These are phyloP conservation scores for Beauveria pseudobassiana DNA, from an alignment of 2,329 filamentous ascomycete genomes.

Conservation along the genomic window DNA sequence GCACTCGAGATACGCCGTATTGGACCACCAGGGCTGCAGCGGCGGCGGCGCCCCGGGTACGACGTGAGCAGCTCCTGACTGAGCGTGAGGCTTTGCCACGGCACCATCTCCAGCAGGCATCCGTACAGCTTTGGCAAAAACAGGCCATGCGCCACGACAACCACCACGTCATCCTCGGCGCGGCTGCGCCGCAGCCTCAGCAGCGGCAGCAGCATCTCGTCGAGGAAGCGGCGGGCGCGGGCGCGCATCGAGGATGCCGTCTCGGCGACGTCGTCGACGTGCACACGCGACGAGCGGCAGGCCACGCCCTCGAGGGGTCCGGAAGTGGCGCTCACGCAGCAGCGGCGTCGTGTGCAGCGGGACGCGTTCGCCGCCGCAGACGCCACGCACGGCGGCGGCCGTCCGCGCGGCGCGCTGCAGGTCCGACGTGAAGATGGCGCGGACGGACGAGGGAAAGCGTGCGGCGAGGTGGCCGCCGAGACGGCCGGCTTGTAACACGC, in stretches of 20 bases:
- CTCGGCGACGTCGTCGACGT: conserved; percentile 50
- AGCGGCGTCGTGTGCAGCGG: conserved; percentile 24
- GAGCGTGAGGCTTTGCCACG: conserved; percentile 26
- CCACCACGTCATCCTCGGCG: conserved; percentile 37
- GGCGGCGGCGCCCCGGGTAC: conserved; percentile 3
- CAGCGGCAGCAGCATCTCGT: conserved; percentile 47
- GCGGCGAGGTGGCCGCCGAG: conserved; percentile 56
- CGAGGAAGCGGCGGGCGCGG: conserved; percentile 60
- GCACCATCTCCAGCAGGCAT: conserved; percentile 42
- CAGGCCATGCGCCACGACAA: conserved; percentile 76
- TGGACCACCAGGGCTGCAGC: conserved; percentile 38
- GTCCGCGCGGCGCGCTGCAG: conserved; percentile 67
- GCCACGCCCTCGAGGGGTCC: conserved; percentile 61
- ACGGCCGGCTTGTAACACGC: conserved; percentile 67
- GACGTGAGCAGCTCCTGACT: background rate
- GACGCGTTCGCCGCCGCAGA: conserved; percentile 28
- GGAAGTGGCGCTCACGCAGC: conserved; percentile 67
- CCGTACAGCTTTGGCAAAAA: conserved; percentile 61
- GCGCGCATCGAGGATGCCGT: conserved; percentile 56
- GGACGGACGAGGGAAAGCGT: conserved; percentile 17
- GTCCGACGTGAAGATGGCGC: conserved; percentile 62
- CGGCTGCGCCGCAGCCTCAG: background rate
- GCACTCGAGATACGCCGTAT: conserved; percentile 42
- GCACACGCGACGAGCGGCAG: conserved; percentile 31
- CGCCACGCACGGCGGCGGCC: conserved; percentile 56